Evolutionary conservation across 345 rosid species (phyloP).

Genomic region (Populus simonii): DNA sequence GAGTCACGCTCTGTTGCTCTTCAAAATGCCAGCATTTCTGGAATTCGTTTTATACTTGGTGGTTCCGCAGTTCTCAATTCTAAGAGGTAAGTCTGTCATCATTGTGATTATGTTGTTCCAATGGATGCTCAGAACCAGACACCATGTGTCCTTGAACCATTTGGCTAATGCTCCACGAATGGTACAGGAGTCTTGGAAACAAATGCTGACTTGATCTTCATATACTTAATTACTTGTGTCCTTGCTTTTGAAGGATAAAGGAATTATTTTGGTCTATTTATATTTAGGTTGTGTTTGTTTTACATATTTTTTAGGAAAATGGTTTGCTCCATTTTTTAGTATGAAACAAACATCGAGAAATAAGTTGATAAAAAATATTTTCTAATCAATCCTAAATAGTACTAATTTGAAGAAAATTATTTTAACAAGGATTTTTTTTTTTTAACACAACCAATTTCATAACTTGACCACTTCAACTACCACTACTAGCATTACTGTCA

Average conservation of each 20-base stretch:
- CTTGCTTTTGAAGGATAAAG: neutral
- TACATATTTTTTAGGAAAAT: too few species aligned
- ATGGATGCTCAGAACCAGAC: neutral
- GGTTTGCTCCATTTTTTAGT: too few species aligned
- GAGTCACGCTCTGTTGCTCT: slow-evolving; percentile 83
- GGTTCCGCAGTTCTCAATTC: slow-evolving; percentile 79
- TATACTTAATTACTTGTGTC: neutral
- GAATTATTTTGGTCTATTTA: neutral
- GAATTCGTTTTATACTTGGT: slow-evolving; percentile 84
- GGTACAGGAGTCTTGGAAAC: neutral
- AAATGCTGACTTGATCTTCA: neutral
- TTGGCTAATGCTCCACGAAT: neutral
- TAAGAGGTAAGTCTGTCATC: slow-evolving; percentile 51
- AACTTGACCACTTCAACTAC: too few species aligned
- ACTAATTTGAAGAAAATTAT: too few species aligned
- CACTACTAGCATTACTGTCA: too few species aligned
- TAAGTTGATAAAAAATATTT: too few species aligned
- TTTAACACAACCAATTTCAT: too few species aligned
- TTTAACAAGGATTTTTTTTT: too few species aligned
- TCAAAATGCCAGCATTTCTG: slow-evolving; percentile 72
- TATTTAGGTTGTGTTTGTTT: too few species aligned
- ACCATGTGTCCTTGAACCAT: neutral
- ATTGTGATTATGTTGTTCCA: neutral
- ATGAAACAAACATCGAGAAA: too few species aligned
- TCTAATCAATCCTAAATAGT: too few species aligned